Base-by-base conservation (phyloP, 2,329 filamentous ascomycete genomes). In the Talaromyces piceae region DNA sequence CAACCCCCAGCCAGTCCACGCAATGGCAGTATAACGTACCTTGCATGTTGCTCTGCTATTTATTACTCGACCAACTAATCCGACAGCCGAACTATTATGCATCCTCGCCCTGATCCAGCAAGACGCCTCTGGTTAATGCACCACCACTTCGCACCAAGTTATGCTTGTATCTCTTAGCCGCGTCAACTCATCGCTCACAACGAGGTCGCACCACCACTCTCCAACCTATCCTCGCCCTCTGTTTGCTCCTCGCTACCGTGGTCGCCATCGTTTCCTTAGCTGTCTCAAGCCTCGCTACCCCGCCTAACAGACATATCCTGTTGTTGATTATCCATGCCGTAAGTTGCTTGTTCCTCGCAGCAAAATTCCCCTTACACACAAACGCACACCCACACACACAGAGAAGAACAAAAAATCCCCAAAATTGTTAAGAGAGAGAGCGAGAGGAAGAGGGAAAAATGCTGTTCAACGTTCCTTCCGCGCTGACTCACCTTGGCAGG, bases 401-500 rank as follows among this genome's bases (percentile, higher is more conserved):
- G n/a, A n/a, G n/a, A n/a, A n/a, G n/a, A n/a, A n/a, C n/a, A n/a
- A n/a, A n/a, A n/a, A n/a, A n/a, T n/a, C n/a, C n/a, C n/a, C n/a
- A n/a, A n/a, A n/a, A n/a, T n/a, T n/a, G n/a, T n/a, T n/a, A n/a
- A n/a, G n/a, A n/a, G n/a, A n/a, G 26, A 25, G n/a, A 44, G 41
- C 13, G n/a, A 22, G 41, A n/a, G n/a, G n/a, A n/a, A n/a, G n/a
- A n/a, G 49, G 31, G 18, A 26, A 30, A 45, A 45, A 30, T 27
- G 27, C 25, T 26, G 39, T 52, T 49, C 37, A 47, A 52, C 28
- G 33, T 28, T 26, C 33, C 47, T 18, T 48, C 33, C 20, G 46
- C 12, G 31, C 30, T 46, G 45, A 49, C 27, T 57, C 49, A 47
- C 49, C n/a, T 45, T 20, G n/a, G 44, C 57, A 73, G 71, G 63